Conservation (phyloP, 306 rosid genomes). For the Hippophae tibetana region DNA sequence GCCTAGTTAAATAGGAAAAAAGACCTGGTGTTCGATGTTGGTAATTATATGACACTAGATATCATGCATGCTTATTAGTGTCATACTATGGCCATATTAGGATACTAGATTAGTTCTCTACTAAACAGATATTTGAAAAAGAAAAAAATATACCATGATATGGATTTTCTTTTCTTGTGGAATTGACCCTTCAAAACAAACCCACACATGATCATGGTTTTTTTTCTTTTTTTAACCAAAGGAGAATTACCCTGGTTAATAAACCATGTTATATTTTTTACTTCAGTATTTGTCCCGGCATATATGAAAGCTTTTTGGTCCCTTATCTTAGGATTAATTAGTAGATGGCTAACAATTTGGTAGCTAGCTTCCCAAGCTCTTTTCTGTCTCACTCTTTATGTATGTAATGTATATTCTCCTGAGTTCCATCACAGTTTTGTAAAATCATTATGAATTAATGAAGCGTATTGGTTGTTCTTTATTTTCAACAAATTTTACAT, state of each 20-base stretch:
- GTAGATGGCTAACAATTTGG: conserved; percentile 52
- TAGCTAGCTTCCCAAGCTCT: conserved; percentile 19
- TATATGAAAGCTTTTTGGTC: conserved; percentile 31
- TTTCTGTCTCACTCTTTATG: conserved; percentile 13
- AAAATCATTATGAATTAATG: conserved; percentile 31
- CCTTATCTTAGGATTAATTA: conserved; percentile 26
- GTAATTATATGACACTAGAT: too few relatives aligned
- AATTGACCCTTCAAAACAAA: neutral
- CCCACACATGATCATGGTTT: conserved; percentile 8
- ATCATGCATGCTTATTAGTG: too few relatives aligned
- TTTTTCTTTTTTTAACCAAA: neutral
- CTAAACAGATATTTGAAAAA: too few relatives aligned
- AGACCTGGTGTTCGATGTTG: too few relatives aligned
- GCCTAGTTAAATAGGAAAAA: neutral
- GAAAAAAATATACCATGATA: neutral
- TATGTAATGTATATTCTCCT: conserved; percentile 42
- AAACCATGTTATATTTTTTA: neutral
- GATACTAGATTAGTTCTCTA: too few relatives aligned
- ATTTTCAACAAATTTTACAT: neutral
- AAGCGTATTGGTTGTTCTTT: conserved; percentile 11
- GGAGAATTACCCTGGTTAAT: conserved; percentile 6
- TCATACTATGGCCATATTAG: too few relatives aligned
- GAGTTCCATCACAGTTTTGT: conserved; percentile 33
- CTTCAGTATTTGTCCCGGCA: conserved; percentile 17
- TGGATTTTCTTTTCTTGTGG: neutral